phyloP scores from a whole-genome alignment of 768 basidiomycete genomes.

The Lyophyllum semitale region DNA sequence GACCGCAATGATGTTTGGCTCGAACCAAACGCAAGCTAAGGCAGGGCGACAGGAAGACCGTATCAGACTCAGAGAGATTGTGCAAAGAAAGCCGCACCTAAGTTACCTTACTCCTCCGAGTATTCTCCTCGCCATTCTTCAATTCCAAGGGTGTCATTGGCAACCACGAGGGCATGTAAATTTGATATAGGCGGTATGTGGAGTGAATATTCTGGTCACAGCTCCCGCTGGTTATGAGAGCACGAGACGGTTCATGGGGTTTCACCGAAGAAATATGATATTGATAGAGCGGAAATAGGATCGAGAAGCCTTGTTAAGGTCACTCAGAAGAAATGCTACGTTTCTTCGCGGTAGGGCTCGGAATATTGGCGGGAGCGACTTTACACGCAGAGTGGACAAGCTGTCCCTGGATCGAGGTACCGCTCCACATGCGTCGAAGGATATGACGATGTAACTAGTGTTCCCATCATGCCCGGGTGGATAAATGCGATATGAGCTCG shows the following conservation, averaged over 20 bases:
- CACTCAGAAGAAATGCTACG: background rate
- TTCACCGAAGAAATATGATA: slow-evolving; percentile 14
- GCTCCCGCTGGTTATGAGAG: background rate
- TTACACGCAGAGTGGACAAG: background rate
- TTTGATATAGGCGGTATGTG: background rate
- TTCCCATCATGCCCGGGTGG: background rate
- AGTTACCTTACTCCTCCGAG: slow-evolving; percentile 13
- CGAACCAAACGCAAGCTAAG: too few species aligned
- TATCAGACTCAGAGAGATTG: slow-evolving; percentile 14
- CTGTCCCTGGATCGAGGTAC: background rate
- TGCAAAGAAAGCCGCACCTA: slow-evolving; percentile 1
- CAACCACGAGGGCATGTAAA: too few species aligned
- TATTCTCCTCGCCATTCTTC: slow-evolving; percentile 14
- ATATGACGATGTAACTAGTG: background rate
- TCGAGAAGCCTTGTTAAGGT: background rate
- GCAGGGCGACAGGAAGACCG: background rate
- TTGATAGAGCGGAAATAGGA: background rate
- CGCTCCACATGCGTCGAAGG: background rate
- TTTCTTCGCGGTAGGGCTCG: background rate
- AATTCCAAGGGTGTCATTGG: background rate
- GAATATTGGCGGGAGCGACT: background rate
- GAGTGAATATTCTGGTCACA: background rate
- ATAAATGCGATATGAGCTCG: background rate
- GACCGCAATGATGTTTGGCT: too few species aligned
- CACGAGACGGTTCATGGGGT: background rate